A percentile compares a stretch with the other conserved stretches of the same genome.
phyloP scores from a whole-genome alignment of 768 basidiomycete genomes.

The Paxillus ammoniavirescens region DNA sequence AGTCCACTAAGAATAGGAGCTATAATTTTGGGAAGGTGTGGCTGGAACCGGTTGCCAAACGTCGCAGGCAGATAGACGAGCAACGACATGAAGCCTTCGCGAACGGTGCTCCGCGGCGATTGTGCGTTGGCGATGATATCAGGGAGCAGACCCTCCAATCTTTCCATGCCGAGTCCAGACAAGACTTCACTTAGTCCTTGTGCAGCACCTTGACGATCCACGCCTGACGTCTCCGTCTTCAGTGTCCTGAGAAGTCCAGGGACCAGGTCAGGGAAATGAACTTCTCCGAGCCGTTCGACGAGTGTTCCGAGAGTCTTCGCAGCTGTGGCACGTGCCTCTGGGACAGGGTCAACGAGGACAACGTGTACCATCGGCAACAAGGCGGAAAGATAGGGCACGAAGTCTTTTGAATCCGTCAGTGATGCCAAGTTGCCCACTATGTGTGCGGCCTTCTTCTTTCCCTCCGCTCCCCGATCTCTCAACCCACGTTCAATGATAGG shows the following conservation, averaged over 20 bases:
- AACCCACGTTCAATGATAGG: constrained; percentile 94
- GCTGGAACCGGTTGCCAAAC: constrained; percentile 94
- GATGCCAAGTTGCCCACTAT: constrained; percentile 98
- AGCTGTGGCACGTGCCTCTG: constrained; percentile 95
- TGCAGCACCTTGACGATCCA: constrained; percentile 96
- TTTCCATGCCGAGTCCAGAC: constrained; percentile 95
- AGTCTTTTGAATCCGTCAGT: constrained; percentile 85
- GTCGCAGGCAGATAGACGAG: constrained; percentile 94
- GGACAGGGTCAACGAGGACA: constrained; percentile 95
- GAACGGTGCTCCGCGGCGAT: constrained; percentile 85
- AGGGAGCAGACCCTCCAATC: constrained; percentile 89
- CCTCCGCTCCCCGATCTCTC: constrained; percentile 88
- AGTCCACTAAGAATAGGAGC: constrained; percentile 89
- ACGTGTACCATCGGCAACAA: constrained; percentile 88
- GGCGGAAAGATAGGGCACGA: constrained; percentile 89
- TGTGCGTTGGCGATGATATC: constrained; percentile 91
- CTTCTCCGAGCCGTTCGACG: constrained; percentile 94
- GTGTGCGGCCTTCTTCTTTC: constrained; percentile 93
- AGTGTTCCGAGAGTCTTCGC: constrained; percentile 95
- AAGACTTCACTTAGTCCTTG: constrained; percentile 96
- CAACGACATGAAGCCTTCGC: constrained; percentile 98
- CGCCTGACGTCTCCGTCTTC: constrained; percentile 90
- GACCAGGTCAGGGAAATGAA: constrained; percentile 93
- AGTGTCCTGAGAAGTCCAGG: constrained; percentile 84
- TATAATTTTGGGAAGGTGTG: constrained; percentile 93